These are phyloP conservation scores for Cryptococcus neoformans DNA, from an alignment of 1,284 basidiomycete genomes.

Conservation along the genomic window DNA sequence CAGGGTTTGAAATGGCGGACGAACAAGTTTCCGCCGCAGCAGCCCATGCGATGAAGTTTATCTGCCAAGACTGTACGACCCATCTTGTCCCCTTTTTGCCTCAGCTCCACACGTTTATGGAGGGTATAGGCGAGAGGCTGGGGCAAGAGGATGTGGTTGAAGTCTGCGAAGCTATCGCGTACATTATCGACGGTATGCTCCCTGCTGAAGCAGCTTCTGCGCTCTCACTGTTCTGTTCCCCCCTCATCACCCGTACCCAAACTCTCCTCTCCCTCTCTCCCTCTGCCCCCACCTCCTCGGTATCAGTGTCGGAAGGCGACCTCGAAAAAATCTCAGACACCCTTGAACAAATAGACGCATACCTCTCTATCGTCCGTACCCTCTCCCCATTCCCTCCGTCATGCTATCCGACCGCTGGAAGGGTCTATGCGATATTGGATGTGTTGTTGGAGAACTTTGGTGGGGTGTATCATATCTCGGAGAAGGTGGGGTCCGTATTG, in stretches of 20 bases:
- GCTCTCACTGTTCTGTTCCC: constrained; percentile 73
- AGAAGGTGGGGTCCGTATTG: constrained; percentile 81
- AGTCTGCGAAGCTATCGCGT: constrained; percentile 92
- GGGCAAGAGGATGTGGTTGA: constrained; percentile 83
- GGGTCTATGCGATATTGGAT: constrained; percentile 83
- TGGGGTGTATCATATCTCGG: constrained; percentile 72
- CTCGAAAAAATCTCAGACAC: constrained; percentile 71
- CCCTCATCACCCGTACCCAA: constrained; percentile 53
- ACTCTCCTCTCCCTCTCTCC: constrained; percentile 15
- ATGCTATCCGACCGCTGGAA: constrained; percentile 73
- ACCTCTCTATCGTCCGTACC: constrained; percentile 73
- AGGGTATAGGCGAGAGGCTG: constrained; percentile 70
- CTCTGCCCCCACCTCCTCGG: constrained; percentile 41
- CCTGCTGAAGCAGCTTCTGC: constrained; percentile 75
- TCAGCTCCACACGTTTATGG: constrained; percentile 85
- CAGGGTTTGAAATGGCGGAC: constrained; percentile 74
- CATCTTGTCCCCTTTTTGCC: constrained; percentile 90
- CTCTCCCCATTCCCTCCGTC: constrained; percentile 75
- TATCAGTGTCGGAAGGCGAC: constrained; percentile 53
- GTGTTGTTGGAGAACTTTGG: constrained; percentile 75
- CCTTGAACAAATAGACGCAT: constrained; percentile 84
- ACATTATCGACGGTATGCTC: constrained; percentile 90
- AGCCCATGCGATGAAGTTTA: constrained; percentile 91
- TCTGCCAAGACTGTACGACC: constrained; percentile 96
- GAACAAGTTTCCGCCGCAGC: constrained; percentile 93